These are phyloP conservation scores for Hippophae tibetana DNA, from an alignment of 306 rosid species.

Conservation along the genomic window DNA sequence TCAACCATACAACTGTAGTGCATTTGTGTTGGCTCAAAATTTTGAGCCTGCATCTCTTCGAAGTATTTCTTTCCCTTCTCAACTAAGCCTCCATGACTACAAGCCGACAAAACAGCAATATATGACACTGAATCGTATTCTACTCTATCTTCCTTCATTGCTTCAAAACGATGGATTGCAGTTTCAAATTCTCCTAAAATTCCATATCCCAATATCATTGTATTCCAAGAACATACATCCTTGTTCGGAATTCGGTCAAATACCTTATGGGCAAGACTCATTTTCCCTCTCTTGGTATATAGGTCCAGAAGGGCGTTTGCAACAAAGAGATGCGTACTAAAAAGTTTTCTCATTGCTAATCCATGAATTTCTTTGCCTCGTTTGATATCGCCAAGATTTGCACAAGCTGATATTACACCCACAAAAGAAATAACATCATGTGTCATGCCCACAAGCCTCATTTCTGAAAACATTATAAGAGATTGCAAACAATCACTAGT, in stretches of 20 bases:
- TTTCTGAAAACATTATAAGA: slow-evolving; percentile 54
- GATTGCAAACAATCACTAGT: slow-evolving; percentile 50
- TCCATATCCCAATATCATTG: slow-evolving; percentile 87
- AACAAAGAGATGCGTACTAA: slow-evolving; percentile 49
- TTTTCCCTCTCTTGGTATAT: slow-evolving; percentile 75
- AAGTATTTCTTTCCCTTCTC: slow-evolving; percentile 61
- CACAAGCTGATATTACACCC: slow-evolving; percentile 77
- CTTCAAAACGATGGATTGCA: slow-evolving; percentile 63
- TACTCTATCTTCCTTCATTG: slow-evolving; percentile 49
- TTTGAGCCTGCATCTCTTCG: slow-evolving; percentile 37
- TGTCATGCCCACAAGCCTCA: slow-evolving; percentile 44
- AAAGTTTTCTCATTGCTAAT: slow-evolving; percentile 34
- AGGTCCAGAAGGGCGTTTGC: slow-evolving; percentile 74
- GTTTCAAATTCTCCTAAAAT: slow-evolving; percentile 67
- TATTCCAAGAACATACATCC: slow-evolving; percentile 89
- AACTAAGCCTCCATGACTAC: slow-evolving; percentile 83
- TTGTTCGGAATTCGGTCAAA: slow-evolving; percentile 46
- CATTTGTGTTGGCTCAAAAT: slow-evolving; percentile 56
- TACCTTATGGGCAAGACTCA: slow-evolving; percentile 57
- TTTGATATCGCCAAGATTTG: slow-evolving; percentile 57
- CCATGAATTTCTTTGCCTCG: slow-evolving; percentile 88
- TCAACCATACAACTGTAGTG: slow-evolving; percentile 89
- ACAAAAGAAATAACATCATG: slow-evolving; percentile 66
- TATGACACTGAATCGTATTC: slow-evolving; percentile 68
- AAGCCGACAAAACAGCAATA: slow-evolving; percentile 76